Percentiles rank a stretch among this genome's conserved stretches.
Conservation (phyloP, 805 yeast genomes). For the Spathaspora sp. region DNA sequence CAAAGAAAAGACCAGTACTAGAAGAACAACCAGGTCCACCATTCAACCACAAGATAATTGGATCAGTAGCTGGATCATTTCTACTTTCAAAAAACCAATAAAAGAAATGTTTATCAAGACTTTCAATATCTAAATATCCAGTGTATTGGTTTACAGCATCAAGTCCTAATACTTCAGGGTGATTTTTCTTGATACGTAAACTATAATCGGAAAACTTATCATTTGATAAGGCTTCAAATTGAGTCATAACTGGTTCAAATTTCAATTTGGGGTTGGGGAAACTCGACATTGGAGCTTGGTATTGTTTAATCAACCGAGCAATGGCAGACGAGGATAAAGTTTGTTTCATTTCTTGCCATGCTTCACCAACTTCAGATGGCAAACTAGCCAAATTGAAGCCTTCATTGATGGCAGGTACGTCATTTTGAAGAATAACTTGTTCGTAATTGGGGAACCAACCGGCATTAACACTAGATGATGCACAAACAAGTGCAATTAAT, state of each 20-base stretch:
- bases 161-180: constrained; percentile 34
- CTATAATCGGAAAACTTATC: constrained; percentile 22
- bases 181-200: constrained; percentile 27
- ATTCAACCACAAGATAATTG: constrained; percentile 85
- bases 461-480: background rate
- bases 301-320: constrained; percentile 2
- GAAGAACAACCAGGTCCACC: constrained; percentile 98
- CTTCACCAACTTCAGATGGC: background rate
- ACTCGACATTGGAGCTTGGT: background rate
- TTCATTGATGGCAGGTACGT: background rate
- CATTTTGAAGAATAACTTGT: constrained; percentile 1
- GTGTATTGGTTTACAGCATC: constrained; percentile 36
- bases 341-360: constrained; percentile 7
- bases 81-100: constrained; percentile 94
- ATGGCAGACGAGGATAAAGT: constrained; percentile 3
- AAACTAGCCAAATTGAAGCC: background rate
- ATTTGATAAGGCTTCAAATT: constrained; percentile 14
- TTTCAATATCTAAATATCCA: constrained; percentile 35
- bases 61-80: constrained; percentile 82
- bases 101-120: constrained; percentile 68
- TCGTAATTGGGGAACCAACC: background rate
- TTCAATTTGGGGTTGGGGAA: background rate
- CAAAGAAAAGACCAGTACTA: constrained; percentile 84
- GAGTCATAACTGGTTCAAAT: background rate
- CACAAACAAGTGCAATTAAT: constrained; percentile 1